Conservation (phyloP, 495 filamentous ascomycete species). For the Aspergillus heteromorphus region DNA sequence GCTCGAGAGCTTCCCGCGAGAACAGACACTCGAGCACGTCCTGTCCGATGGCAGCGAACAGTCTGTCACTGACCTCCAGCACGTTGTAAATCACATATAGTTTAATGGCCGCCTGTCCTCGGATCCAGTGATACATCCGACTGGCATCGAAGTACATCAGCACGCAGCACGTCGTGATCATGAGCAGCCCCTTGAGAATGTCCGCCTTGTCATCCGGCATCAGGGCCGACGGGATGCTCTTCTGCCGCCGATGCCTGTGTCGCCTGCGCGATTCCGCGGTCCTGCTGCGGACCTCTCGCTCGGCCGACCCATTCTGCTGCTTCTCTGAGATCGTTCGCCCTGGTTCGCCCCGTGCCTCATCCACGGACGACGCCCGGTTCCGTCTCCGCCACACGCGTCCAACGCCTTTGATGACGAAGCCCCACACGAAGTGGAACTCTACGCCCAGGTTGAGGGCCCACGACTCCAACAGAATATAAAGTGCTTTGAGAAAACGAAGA, state of each 20-base stretch:
- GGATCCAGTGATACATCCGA: conserved; percentile 96
- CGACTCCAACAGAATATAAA: conserved; percentile 69
- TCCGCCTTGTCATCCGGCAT: conserved; percentile 91
- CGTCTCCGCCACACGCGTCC: conserved; percentile 70
- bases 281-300: conserved; percentile 20
- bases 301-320: conserved; percentile 1
- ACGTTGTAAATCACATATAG: conserved; percentile 98
- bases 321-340: conserved; percentile 17
- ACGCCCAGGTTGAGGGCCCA: conserved; percentile 59
- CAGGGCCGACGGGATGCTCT: conserved; percentile 77
- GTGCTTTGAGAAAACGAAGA: conserved; percentile 79
- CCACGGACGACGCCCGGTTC: conserved; percentile 28
- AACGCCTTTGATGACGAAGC: conserved; percentile 68
- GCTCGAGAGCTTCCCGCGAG: conserved; percentile 83
- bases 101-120: conserved; percentile 94
- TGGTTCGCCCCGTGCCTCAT: conserved; percentile 19
- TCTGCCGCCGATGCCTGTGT: conserved; percentile 65
- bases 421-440: conserved; percentile 61
- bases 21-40: conserved; percentile 96
- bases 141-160: conserved; percentile 93
- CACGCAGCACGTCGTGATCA: conserved; percentile 74
- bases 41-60: conserved; percentile 87
- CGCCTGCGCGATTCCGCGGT: conserved; percentile 22
- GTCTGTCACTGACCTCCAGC: conserved; percentile 79
- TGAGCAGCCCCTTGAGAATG: conserved; percentile 80